A percentile compares a stretch with the other conserved stretches of the same genome.
These are phyloP conservation scores for Botrytis cinerea DNA, from an alignment of 2,329 filamentous ascomycete species.

Conservation along the genomic window DNA sequence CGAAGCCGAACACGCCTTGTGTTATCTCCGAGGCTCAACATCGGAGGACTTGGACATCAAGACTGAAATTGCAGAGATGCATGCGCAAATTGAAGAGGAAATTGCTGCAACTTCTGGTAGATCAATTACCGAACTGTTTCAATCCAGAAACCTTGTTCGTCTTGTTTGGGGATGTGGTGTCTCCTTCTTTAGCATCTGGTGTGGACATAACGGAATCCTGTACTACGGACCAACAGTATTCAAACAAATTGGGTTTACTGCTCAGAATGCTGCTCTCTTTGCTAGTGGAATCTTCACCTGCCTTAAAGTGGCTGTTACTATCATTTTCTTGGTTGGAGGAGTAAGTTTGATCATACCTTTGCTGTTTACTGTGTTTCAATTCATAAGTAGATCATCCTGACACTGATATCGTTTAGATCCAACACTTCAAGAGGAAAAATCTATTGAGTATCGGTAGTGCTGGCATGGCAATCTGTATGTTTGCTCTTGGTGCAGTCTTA, in stretches of 20 bases:
- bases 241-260: constrained; percentile 27
- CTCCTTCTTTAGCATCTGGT: constrained; percentile 21
- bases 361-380: background rate
- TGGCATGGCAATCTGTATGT: constrained; percentile 19
- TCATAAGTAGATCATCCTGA: background rate
- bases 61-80: constrained; percentile 46
- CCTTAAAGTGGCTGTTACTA: constrained; percentile 26
- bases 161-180: constrained; percentile 20
- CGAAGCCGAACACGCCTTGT: constrained; percentile 56
- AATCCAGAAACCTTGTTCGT: constrained; percentile 39
- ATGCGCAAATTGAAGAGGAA: constrained; percentile 52
- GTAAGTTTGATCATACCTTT: background rate
- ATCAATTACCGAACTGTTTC: constrained; percentile 49
- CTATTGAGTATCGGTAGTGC: constrained; percentile 16
- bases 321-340: constrained; percentile 22
- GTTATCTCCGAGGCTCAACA: constrained; percentile 52
- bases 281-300: constrained; percentile 28
- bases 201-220: constrained; percentile 18
- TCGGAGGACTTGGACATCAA: constrained; percentile 41
- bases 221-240: constrained; percentile 23
- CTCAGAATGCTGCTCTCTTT: constrained; percentile 29
- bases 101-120: constrained; percentile 48
- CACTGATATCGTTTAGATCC: background rate
- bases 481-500: constrained; percentile 16
- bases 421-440: constrained; percentile 13